phyloP scores from a whole-genome alignment of 108 stramenopile genomes.

The Cyclotella cryptica region DNA sequence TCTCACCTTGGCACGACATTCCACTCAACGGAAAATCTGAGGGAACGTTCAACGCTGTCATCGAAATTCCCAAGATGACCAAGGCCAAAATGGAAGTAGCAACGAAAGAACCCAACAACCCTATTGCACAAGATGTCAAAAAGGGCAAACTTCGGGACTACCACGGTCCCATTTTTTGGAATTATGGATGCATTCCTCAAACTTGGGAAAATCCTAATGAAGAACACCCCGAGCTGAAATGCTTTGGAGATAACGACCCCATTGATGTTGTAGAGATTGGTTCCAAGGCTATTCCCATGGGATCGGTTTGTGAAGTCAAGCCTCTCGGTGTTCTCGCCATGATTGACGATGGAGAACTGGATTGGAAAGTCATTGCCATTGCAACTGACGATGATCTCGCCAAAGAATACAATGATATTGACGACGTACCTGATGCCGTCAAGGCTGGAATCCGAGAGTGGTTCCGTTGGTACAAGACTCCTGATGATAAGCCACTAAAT shows the following conservation, averaged over 20 bases:
- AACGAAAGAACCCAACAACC: constrained; percentile 96
- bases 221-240: constrained; percentile 93
- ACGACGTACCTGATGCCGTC: constrained; percentile 94
- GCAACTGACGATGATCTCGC: constrained; percentile 95
- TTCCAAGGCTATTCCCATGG: constrained; percentile 73
- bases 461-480: constrained; percentile 99
- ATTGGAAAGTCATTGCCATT: constrained; percentile 98
- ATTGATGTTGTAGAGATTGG: constrained; percentile 99
- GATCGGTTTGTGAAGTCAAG: constrained; percentile 94
- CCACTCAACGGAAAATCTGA: constrained; percentile 62
- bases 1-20: constrained; percentile 93
- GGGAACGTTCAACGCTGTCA: constrained; percentile 92
- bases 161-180: constrained; percentile 99
- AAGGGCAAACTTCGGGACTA: constrained; percentile 98
- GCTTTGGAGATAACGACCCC: constrained; percentile 98
- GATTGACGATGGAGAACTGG: constrained; percentile 99
- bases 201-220: constrained; percentile 97
- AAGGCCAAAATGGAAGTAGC: constrained; percentile 99
- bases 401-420: constrained; percentile 93
- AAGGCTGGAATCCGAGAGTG: constrained; percentile 97
- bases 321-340: constrained; percentile 98
- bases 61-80: constrained; percentile 98
- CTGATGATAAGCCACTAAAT: constrained; percentile 99
- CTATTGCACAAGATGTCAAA: constrained; percentile 98
- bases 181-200: constrained; percentile 99